Base-by-base conservation (phyloP, 2,329 filamentous ascomycete genomes). In the Cladorrhinum sp. region DNA sequence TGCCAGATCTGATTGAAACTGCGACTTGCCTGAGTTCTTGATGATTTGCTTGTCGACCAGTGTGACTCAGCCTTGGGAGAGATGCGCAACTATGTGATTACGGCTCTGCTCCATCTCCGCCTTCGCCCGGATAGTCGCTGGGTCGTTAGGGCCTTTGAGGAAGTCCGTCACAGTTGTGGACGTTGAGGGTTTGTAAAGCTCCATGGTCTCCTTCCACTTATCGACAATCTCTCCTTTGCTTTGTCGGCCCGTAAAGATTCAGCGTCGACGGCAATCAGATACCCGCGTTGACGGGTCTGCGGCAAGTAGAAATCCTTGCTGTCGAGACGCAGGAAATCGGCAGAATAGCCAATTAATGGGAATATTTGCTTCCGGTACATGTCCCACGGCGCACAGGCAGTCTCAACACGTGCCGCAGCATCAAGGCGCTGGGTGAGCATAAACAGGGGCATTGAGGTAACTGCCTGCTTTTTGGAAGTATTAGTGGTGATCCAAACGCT, bases 271-370 rank as follows among this genome's bases (percentile, higher is more conserved):
- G 81, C 83, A 27, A 88, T 68, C 64, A 87, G 76, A 67, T 89
- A 89, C 1, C 80, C 82, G 32, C 87, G 78, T 45, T 76, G 73
- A 1, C 87, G 78, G 0, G 87, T 91, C 57, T 93, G 90, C 0
- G 91, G 91, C 0, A 93, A 74, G 61, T 91, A 90, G 66, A 81
- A 92, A 2, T 88, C 74, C 69, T 92, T 92, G 0, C 85, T 88
- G 66, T 93, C 88, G 0, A 89, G 74, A 4, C 74, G 75, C 0
- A 78, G 64, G 52, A 77, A 79, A 0, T 70, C 68, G 0, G 80
- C 81, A 1, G 77, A 70, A 66, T 93, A 93, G 1, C 78, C 83
- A 38, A 85, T 64, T 18, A 67, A 67, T 2, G 70, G 70, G 50
- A 79, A 75, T 67, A 74, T 77, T 8, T 70, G 62, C 0, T 68